phyloP scores from a whole-genome alignment of 208 protist species.

The Phytomonas francai region DNA sequence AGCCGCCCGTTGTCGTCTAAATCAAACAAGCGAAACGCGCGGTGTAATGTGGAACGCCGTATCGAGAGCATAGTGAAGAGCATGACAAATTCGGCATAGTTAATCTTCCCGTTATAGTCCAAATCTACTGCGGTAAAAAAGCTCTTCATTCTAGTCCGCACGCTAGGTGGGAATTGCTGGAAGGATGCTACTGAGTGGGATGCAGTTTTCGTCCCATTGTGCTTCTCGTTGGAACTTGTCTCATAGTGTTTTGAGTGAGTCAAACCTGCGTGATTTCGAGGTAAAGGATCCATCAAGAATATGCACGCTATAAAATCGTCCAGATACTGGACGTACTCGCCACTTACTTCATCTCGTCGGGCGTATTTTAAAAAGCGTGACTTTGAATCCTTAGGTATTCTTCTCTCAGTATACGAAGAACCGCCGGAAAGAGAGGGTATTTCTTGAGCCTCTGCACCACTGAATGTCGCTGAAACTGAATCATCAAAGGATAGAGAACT shows the following conservation, averaged over 20 bases:
- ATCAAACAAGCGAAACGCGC: constrained; percentile 58
- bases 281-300: constrained; percentile 19
- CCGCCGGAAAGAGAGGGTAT: neutral
- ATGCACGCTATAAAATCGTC: constrained; percentile 42
- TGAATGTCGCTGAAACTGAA: neutral
- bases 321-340: constrained; percentile 26
- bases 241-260: neutral
- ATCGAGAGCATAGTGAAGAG: constrained; percentile 63
- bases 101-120: constrained; percentile 31
- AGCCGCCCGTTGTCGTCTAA: constrained; percentile 34
- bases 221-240: neutral
- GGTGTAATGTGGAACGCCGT: constrained; percentile 21
- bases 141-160: constrained; percentile 17
- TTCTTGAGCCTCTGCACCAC: neutral
- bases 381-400: neutral
- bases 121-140: constrained; percentile 48
- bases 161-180: constrained; percentile 13
- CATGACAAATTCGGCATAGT: constrained; percentile 64
- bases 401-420: neutral
- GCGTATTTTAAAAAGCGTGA: constrained; percentile 32
- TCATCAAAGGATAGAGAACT: neutral
- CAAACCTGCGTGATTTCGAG: neutral
- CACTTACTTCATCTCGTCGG: constrained; percentile 15
- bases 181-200: neutral
- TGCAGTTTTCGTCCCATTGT: neutral